Evolutionary conservation across 2,329 filamentous ascomycete genomes (phyloP).

Genomic region (Fusarium tanahbumbuense): DNA sequence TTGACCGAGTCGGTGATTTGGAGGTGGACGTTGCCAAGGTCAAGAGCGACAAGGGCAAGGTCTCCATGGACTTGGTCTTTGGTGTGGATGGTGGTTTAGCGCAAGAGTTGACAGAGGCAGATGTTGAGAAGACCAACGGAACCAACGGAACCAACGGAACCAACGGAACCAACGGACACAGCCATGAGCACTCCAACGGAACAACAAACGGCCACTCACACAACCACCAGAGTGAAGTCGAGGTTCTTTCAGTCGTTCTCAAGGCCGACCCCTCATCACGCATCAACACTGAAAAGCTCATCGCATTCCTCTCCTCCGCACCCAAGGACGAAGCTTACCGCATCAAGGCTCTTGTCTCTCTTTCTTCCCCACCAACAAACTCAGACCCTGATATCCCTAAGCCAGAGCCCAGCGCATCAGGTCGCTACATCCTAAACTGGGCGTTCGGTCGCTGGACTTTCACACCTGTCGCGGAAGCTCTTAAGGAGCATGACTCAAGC

Average conservation of each 20-base stretch:
- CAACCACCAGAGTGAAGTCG: slow-evolving; percentile 84
- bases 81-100: slow-evolving; percentile 88
- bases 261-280: slow-evolving; percentile 55
- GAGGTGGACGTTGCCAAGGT: slow-evolving; percentile 85
- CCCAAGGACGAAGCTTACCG: slow-evolving; percentile 96
- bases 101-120: slow-evolving; percentile 60
- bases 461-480: slow-evolving; percentile 64
- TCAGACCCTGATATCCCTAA: slow-evolving; percentile 62
- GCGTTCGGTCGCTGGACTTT: slow-evolving; percentile 97
- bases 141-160: slow-evolving; percentile 52
- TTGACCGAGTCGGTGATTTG: slow-evolving; percentile 83
- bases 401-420: slow-evolving; percentile 48
- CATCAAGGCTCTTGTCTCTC: slow-evolving; percentile 79
- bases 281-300: slow-evolving; percentile 71
- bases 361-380: slow-evolving; percentile 59
- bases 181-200: slow-evolving; percentile 48
- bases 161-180: slow-evolving; percentile 53
- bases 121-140: slow-evolving; percentile 49
- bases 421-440: slow-evolving; percentile 94
- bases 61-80: slow-evolving; percentile 83
- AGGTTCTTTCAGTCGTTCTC: slow-evolving; percentile 87
- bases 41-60: slow-evolving; percentile 84
- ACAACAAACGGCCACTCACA: slow-evolving; percentile 59
- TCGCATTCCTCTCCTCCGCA: slow-evolving; percentile 74
- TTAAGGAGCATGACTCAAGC: slow-evolving; percentile 66